Evolutionary conservation across 2,329 filamentous ascomycete genomes (phyloP).

Genomic region (Fusarium pseudonygamai): DNA sequence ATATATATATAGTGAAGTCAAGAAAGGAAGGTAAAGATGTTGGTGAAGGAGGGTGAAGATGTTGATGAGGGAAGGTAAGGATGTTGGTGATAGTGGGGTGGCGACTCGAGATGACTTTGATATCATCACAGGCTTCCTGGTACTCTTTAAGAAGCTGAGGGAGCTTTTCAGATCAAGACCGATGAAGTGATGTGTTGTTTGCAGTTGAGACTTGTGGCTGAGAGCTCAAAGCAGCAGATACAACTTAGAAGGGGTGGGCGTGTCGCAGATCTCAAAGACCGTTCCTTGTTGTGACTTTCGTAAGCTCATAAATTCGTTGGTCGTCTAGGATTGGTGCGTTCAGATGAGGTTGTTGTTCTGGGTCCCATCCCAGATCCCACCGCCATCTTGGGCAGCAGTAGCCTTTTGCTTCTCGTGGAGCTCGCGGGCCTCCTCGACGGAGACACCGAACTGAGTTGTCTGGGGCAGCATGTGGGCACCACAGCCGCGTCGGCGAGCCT

Average conservation of each 20-base stretch:
- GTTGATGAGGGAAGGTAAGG: neutral
- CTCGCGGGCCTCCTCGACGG: rapidly evolving
- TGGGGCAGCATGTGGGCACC: rapidly evolving
- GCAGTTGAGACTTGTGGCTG: neutral
- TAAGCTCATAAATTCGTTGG: neutral
- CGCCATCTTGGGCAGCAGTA: rapidly evolving
- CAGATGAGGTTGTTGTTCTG: neutral
- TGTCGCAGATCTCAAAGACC: neutral
- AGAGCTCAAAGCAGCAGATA: neutral
- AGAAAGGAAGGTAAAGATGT: neutral
- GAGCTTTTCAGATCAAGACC: conserved; percentile 49
- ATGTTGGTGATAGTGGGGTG: neutral
- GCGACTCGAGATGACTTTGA: conserved; percentile 53
- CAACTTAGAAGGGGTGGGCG: neutral
- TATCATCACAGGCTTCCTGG: conserved; percentile 57
- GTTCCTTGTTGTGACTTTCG: neutral
- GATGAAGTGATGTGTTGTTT: neutral
- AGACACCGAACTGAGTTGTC: rapidly evolving
- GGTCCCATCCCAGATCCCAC: neutral
- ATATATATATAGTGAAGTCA: no score
- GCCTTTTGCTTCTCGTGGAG: rapidly evolving
- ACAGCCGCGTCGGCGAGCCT: no score
- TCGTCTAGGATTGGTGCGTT: no score
- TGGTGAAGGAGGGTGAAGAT: neutral
- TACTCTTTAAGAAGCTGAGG: conserved; percentile 61